Evolutionary conservation across 495 filamentous ascomycete genomes (phyloP).

Genomic region (Aspergillus panamensis): DNA sequence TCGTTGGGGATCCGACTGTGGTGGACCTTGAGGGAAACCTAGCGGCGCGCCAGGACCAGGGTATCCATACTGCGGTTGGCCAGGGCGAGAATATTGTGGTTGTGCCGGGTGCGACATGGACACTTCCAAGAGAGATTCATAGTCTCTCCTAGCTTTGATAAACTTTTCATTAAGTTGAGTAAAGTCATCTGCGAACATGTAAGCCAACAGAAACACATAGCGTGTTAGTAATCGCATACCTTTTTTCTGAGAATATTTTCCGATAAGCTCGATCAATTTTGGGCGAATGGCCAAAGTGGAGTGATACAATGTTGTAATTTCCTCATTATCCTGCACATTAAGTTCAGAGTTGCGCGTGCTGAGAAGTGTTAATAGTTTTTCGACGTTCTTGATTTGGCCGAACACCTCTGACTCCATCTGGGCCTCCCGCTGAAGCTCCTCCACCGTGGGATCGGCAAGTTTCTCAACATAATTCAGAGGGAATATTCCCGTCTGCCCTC

Average conservation of each 20-base stretch:
- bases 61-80: conserved; percentile 62
- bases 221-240: conserved; percentile 47
- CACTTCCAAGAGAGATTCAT: conserved; percentile 89
- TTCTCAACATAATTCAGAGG: conserved; percentile 99
- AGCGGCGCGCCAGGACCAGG: conserved; percentile 45
- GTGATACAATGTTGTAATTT: conserved; percentile 91
- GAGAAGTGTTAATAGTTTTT: conserved; percentile 88
- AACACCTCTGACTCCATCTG: conserved; percentile 98
- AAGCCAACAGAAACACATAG: conserved; percentile 11
- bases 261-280: conserved; percentile 96
- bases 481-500: conserved; percentile 95
- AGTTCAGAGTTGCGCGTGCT: conserved; percentile 92
- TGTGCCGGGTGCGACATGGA: conserved; percentile 90
- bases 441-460: conserved; percentile 85
- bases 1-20: conserved; percentile 61
- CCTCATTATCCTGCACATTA: conserved; percentile 83
- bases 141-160: conserved; percentile 95
- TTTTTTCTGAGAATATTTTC: conserved; percentile 99
- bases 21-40: conserved; percentile 47
- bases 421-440: conserved; percentile 92
- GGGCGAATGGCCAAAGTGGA: conserved; percentile 90
- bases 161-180: conserved; percentile 98
- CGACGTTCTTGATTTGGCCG: conserved; percentile 97
- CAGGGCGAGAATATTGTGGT: conserved; percentile 65
- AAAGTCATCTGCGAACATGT: conserved; percentile 72